Evolutionary conservation across 2,329 filamentous ascomycete genomes (phyloP).

Genomic region (Calonectria honghensis): DNA sequence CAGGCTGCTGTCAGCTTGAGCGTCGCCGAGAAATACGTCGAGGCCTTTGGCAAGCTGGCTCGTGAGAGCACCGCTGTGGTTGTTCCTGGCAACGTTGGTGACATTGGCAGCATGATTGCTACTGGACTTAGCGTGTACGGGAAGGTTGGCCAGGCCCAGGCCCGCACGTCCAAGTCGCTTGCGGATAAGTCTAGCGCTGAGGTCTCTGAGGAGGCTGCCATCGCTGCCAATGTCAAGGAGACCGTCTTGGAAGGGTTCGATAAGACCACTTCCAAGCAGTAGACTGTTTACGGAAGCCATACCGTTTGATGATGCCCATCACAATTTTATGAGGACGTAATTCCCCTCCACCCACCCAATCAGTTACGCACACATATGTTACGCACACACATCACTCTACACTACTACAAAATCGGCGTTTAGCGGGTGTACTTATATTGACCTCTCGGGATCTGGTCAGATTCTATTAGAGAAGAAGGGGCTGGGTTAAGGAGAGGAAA

Average conservation of each 20-base stretch:
- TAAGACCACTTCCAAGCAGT: conserved; percentile 59
- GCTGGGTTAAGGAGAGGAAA: conserved; percentile 18
- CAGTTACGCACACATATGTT: conserved; percentile 44
- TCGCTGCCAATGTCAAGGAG: conserved; percentile 59
- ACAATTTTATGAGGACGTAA: conserved; percentile 19
- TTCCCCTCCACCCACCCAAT: conserved; percentile 41
- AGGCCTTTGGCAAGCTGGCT: conserved; percentile 92
- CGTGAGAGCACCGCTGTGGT: conserved; percentile 97
- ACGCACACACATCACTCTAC: conserved; percentile 48
- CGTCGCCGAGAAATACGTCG: conserved; percentile 98
- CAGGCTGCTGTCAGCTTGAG: conserved; percentile 89
- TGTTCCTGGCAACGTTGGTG: conserved; percentile 96
- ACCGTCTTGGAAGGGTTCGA: conserved; percentile 65
- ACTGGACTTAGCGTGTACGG: conserved; percentile 96
- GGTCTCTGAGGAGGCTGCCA: conserved; percentile 44
- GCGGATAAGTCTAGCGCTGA: conserved; percentile 58
- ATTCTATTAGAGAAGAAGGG: conserved; percentile 39
- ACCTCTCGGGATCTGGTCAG: conserved; percentile 45
- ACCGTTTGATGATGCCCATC: not conserved
- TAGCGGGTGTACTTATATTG: conserved; percentile 56
- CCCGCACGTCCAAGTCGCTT: conserved; percentile 75
- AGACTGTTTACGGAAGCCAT: conserved; percentile 25
- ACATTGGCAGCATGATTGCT: conserved; percentile 97
- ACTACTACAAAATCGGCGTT: conserved; percentile 54
- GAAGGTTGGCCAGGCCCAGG: conserved; percentile 89